Evolutionary conservation across 768 basidiomycete genomes (phyloP).

Genomic region (Amyloporia xantha): DNA sequence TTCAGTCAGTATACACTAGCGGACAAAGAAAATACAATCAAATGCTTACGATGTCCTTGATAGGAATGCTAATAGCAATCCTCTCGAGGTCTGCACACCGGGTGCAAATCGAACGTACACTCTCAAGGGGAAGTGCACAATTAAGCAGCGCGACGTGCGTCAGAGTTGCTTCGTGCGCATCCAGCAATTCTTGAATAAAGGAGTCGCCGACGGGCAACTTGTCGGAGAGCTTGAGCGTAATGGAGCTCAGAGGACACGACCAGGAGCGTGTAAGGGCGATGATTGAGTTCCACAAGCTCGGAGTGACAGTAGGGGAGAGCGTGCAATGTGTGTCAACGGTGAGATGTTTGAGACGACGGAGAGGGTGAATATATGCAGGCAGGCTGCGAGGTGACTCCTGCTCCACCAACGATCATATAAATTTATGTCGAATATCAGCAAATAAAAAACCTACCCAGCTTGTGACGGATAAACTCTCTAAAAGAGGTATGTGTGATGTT

Average conservation of each 20-base stretch:
- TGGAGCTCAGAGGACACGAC: conserved; percentile 29
- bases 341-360: conserved; percentile 42
- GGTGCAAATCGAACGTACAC: conserved; percentile 35
- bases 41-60: conserved; percentile 30
- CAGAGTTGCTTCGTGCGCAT: conserved; percentile 36
- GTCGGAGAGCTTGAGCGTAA: conserved; percentile 40
- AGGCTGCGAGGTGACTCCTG: conserved; percentile 30
- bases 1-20: conserved; percentile 13
- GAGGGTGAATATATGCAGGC: conserved; percentile 20
- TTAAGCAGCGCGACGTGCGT: conserved; percentile 41
- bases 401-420: background rate
- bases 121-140: conserved; percentile 34
- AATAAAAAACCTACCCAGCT: conserved; percentile 39
- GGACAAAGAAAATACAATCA: background rate
- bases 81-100: conserved; percentile 41
- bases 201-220: conserved; percentile 30
- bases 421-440: conserved; percentile 5
- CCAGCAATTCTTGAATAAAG: conserved; percentile 38
- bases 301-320: conserved; percentile 18
- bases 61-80: conserved; percentile 44
- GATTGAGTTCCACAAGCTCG: conserved; percentile 25
- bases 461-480: conserved; percentile 58
- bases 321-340: conserved; percentile 43
- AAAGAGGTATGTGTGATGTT: conserved; percentile 40
- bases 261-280: conserved; percentile 24